Evolutionary conservation across 495 filamentous ascomycete genomes (phyloP).

Genomic region (Diplogelasinospora grovesii): DNA sequence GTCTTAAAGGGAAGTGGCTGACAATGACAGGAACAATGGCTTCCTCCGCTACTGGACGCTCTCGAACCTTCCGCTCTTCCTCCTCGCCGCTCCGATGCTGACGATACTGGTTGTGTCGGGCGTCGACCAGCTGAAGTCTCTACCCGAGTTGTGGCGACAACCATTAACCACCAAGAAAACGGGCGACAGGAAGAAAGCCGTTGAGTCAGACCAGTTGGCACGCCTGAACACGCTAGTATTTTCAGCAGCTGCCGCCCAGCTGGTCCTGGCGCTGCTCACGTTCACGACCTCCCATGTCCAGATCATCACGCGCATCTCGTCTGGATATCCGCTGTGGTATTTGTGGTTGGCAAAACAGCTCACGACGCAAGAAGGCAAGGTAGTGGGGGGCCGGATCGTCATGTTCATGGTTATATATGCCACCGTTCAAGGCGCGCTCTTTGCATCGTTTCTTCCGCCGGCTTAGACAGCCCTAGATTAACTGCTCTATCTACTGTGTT

Average conservation of each 20-base stretch:
- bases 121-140: conserved; percentile 42
- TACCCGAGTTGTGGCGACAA: too few species aligned
- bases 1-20: too few species aligned
- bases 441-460: conserved; percentile 92
- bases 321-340: conserved; percentile 86
- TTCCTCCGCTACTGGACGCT: conserved; percentile 87
- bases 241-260: conserved; percentile 64
- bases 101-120: conserved; percentile 58
- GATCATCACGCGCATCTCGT: conserved; percentile 83
- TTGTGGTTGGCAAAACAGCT: conserved; percentile 57
- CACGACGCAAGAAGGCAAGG: conserved; percentile 21
- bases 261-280: conserved; percentile 61
- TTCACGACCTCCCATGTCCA: conserved; percentile 83
- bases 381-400: conserved; percentile 24
- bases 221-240: conserved; percentile 28
- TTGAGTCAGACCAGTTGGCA: conserved; percentile 11
- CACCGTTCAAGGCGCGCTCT: conserved; percentile 71
- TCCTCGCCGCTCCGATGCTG: conserved; percentile 75
- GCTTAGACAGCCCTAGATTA: conserved; percentile 42
- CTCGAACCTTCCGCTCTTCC: conserved; percentile 80
- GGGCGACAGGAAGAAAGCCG: neutral
- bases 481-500: neutral
- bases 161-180: neutral
- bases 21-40: conserved; percentile 63
- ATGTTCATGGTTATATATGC: conserved; percentile 73